Evolutionary conservation across 1,284 basidiomycete genomes (phyloP).

Genomic region (Irpex sp.): DNA sequence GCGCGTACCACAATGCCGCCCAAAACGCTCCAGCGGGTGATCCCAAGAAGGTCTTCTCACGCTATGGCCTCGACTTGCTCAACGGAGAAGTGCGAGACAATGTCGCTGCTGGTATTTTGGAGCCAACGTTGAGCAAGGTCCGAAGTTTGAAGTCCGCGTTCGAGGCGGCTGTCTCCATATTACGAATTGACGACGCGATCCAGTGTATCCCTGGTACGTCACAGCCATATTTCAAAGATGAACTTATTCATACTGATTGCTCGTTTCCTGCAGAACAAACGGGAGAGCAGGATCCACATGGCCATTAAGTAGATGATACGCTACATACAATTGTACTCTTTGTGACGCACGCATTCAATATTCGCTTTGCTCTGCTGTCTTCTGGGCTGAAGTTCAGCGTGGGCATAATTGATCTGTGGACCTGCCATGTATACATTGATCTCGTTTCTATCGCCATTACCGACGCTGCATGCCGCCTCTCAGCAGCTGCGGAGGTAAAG

Average conservation of each 20-base stretch:
- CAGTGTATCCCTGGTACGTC: conserved; percentile 76
- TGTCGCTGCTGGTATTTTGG: conserved; percentile 88
- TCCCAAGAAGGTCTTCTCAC: conserved; percentile 92
- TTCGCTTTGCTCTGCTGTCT: background rate
- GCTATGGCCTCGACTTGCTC: conserved; percentile 93
- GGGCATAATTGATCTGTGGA: too few species aligned
- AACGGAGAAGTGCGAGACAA: conserved; percentile 97
- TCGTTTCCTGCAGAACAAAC: conserved; percentile 54
- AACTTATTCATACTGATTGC: conserved; percentile 14
- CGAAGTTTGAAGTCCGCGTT: conserved; percentile 95
- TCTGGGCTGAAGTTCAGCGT: too few species aligned
- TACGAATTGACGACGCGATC: conserved; percentile 95
- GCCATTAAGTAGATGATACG: conserved; percentile 20
- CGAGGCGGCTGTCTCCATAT: conserved; percentile 92
- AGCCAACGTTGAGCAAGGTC: conserved; percentile 97
- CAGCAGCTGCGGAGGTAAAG: background rate
- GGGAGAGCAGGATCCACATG: conserved; percentile 45
- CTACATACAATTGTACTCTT: conserved; percentile 3
- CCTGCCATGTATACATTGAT: too few species aligned
- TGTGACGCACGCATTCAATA: conserved; percentile 1
- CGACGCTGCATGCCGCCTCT: too few species aligned
- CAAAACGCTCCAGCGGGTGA: conserved; percentile 89
- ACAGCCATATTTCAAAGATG: background rate
- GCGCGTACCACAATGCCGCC: conserved; percentile 96
- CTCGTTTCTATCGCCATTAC: too few species aligned